Evolutionary conservation across 1,284 basidiomycete genomes (phyloP).

Genomic region (Fomitopsis palustris): DNA sequence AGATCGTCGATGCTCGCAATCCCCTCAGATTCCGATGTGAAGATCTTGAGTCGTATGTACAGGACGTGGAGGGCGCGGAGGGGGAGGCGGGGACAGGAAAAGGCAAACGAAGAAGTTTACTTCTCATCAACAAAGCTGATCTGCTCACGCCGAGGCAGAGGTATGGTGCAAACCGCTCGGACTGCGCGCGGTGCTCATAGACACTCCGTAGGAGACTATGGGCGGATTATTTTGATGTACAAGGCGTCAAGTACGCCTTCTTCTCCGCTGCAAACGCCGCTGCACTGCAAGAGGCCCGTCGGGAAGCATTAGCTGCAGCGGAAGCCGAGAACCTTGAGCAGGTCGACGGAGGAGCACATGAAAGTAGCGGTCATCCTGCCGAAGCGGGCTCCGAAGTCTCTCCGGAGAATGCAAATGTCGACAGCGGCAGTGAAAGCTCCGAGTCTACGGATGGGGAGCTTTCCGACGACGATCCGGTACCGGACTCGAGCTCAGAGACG

Average conservation of each 20-base stretch:
- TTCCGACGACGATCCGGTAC: constrained; percentile 12
- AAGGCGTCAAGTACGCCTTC: constrained; percentile 86
- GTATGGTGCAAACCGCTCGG: constrained; percentile 33
- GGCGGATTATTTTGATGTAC: constrained; percentile 92
- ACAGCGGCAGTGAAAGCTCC: constrained; percentile 28
- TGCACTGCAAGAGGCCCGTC: constrained; percentile 74
- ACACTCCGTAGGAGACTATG: constrained; percentile 54
- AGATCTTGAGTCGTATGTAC: constrained; percentile 87
- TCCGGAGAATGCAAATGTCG: constrained; percentile 27
- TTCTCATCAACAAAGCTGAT: constrained; percentile 98
- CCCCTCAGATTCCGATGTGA: constrained; percentile 89
- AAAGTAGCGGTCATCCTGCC: background rate
- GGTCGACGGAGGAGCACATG: constrained; percentile 16
- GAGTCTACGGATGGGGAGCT: constrained; percentile 20
- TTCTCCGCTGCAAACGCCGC: constrained; percentile 93
- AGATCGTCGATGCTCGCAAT: constrained; percentile 95
- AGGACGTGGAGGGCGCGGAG: constrained; percentile 73
- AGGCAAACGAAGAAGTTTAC: constrained; percentile 70
- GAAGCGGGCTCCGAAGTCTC: constrained; percentile 12
- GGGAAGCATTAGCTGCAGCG: constrained; percentile 44
- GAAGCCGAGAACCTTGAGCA: constrained; percentile 12
- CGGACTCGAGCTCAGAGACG: constrained; percentile 11
- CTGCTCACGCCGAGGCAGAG: constrained; percentile 86
- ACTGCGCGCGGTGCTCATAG: background rate
- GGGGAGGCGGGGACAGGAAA: constrained; percentile 76